Evolutionary conservation across 192 early-diverging fungal genomes (phyloP).

Genomic region (Coemansia guatemalensis): DNA sequence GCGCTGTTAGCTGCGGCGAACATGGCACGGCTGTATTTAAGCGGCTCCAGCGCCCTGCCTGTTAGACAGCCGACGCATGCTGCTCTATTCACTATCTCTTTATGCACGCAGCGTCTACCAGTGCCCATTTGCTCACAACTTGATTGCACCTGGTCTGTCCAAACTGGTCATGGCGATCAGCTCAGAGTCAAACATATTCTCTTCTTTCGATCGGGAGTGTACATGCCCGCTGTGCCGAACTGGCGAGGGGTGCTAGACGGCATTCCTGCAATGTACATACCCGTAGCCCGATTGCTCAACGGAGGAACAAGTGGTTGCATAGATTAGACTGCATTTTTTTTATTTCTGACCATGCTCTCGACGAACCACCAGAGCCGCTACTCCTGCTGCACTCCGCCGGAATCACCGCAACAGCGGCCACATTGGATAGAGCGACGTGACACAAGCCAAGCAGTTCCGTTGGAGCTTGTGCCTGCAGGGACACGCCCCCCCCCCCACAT

Average conservation of each 20-base stretch:
- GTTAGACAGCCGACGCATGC: not conserved
- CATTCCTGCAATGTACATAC: constrained; percentile 11
- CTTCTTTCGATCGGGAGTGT: constrained; percentile 29
- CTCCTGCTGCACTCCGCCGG: too few species aligned
- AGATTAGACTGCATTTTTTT: too few species aligned
- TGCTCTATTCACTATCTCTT: not conserved
- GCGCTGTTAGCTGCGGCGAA: not conserved
- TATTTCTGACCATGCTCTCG: too few species aligned
- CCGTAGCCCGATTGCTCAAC: not conserved
- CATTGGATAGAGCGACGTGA: too few species aligned
- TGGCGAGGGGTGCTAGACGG: constrained; percentile 12
- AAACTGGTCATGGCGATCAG: not conserved
- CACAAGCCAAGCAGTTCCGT: not conserved
- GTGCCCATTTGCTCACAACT: not conserved
- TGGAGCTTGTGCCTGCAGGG: not conserved
- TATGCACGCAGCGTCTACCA: not conserved
- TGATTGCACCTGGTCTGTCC: not conserved
- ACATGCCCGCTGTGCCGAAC: constrained; percentile 34
- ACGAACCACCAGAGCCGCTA: too few species aligned
- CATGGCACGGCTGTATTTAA: not conserved
- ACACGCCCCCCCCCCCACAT: not conserved
- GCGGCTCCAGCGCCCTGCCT: not conserved
- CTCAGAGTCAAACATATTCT: not conserved
- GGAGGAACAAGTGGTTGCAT: too few species aligned
- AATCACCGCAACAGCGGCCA: too few species aligned